A percentile compares a stretch with the other conserved stretches of the same genome.
phyloP scores from a whole-genome alignment of 495 filamentous ascomycete species.

The Neurospora cerealis region DNA sequence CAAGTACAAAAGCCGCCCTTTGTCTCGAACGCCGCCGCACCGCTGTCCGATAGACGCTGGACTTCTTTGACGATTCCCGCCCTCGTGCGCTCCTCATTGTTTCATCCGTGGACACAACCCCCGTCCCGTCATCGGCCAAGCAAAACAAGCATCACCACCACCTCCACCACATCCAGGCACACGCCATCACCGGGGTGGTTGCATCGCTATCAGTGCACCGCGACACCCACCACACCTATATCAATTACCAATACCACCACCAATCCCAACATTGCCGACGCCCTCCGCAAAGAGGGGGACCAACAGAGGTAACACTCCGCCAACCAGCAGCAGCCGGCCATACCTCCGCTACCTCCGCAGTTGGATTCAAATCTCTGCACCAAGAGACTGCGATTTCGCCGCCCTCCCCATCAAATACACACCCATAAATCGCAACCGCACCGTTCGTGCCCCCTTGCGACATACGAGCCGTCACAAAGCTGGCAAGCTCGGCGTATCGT shows the following conservation, averaged over 20 bases:
- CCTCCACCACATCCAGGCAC: neutral
- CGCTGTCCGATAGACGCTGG: neutral
- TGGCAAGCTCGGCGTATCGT: neutral
- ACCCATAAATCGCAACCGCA: neutral
- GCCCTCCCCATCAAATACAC: neutral
- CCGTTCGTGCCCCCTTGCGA: neutral
- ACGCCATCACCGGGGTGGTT: neutral
- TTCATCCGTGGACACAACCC: neutral
- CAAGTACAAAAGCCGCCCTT: neutral
- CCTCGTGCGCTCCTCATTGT: neutral
- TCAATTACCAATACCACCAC: neutral
- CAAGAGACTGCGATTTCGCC: neutral
- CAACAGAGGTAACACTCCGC: neutral
- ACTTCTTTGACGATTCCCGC: neutral
- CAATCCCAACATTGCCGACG: neutral
- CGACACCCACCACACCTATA: neutral
- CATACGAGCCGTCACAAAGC: neutral
- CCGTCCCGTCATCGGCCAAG: neutral
- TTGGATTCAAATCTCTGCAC: neutral
- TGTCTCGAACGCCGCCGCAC: neutral
- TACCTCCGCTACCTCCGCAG: neutral
- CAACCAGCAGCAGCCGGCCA: neutral
- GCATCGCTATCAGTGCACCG: neutral
- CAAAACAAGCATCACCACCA: neutral
- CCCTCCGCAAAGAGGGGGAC: neutral